A percentile compares a stretch with the other conserved stretches of the same genome.
These are phyloP conservation scores for Bolboschoenoplectus hybrid DNA, from an alignment of 202 grass and related monocot species.

Conservation along the genomic window DNA sequence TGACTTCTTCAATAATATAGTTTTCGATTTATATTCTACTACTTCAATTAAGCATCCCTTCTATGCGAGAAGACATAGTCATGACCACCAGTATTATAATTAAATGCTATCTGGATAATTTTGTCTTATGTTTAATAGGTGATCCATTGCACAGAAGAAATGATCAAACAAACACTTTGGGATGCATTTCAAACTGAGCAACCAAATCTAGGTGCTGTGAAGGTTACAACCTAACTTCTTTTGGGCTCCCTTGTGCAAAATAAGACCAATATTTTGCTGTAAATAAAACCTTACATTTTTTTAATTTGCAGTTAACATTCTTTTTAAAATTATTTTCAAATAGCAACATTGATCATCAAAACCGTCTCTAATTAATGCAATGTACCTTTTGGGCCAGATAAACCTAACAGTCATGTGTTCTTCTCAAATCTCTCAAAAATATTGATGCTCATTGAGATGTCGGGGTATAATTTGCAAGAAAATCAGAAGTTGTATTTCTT, in stretches of 20 bases:
- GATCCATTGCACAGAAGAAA: conserved; percentile 91
- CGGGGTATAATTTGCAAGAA: neutral
- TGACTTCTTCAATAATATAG: conserved; percentile 1
- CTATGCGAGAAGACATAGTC: neutral
- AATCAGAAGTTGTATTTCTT: neutral
- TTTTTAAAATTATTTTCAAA: neutral
- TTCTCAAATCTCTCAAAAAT: conserved; percentile 17
- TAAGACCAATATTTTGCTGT: neutral
- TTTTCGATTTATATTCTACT: neutral
- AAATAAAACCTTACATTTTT: conserved; percentile 13
- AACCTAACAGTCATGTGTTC: neutral
- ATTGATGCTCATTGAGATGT: neutral
- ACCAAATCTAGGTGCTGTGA: conserved; percentile 54
- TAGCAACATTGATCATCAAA: neutral
- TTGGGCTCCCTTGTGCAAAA: neutral
- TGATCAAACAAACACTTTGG: conserved; percentile 79
- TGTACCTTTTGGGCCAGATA: neutral
- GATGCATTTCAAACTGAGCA: conserved; percentile 83
- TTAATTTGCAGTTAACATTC: neutral
- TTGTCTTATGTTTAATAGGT: conserved; percentile 49
- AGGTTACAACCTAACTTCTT: conserved; percentile 51
- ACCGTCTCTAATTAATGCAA: neutral
- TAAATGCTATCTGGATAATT: neutral
- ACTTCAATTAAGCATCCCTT: neutral
- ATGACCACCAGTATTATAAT: neutral